Base-by-base conservation (phyloP, 2,329 filamentous ascomycete genomes). In the Ilyonectria sp. region DNA sequence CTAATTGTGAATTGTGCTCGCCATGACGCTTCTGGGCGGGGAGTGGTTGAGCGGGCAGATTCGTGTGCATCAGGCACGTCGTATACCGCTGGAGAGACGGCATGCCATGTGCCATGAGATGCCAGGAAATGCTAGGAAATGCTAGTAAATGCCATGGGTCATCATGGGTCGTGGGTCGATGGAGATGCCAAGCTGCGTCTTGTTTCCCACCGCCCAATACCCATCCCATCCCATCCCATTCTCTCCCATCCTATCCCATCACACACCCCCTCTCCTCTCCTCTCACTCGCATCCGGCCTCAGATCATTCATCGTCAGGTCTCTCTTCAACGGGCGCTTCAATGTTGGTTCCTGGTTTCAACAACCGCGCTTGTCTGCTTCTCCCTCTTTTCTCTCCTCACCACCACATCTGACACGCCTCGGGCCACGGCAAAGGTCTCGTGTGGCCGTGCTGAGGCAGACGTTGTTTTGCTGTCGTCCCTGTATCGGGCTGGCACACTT, bases 391-490 rank as follows among this genome's bases (percentile, higher is more conserved):
- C 2, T 11, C 49, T 13, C 19, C 29, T 15, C 49, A 21, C 13
- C 6, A 1, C 5, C 10, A 19, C 19, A 43, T 40, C 44, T 21
- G n/a, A 29, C 11, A 60, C 57, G 44, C 47, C 58, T 52, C 61
- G 57, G 44, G 50, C 50, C 31, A 46, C 23, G 46, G 61, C 47
- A 35, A 15, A 37, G 37, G 61, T 58, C 61, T 64, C 61, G 43
- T 37, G 43, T 56, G 31, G 44, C 52, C 29, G 31, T 63, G 53
- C 37, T 63, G 60, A 63, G 23, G 60, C 60, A 63, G n/a, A 43
- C 2, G 19, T 43, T 19, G 60, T 63, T 63, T 61, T 53, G 58
- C 44, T 49, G 29, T 15, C 11, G 33, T 44, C 50, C 29, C 33
- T 21, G 31, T 8, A 23, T 53, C 50, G 50, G 50, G 31, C 50